Evolutionary conservation across 108 stramenopile genomes (phyloP), one percentile per base, ranked within the genome.

Genomic region (Nitzschia sp.): DNA sequence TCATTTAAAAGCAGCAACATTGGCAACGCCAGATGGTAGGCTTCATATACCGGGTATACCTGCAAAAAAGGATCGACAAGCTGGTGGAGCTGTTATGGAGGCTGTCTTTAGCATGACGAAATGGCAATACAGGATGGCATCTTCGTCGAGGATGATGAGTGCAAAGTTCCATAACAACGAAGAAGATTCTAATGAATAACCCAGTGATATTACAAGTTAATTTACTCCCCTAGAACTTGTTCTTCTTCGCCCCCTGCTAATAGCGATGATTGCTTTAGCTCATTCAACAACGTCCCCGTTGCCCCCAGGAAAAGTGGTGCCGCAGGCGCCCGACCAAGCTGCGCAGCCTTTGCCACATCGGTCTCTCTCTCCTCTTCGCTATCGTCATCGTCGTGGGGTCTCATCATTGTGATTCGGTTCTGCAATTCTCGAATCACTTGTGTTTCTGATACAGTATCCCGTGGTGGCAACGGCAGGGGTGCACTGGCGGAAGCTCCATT

Each of bases 221-320:
- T n/a, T n/a, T n/a, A n/a, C n/a, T n/a, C n/a, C n/a, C n/a, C n/a
- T 42, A 42, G 38, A 42, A 42, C 38, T 13, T 42, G 38, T 13
- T 42, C 38, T 42, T 42, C 38, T 42, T 42, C 38, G 9, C 38
- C 38, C 38, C 38, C 38, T 42, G 6, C 13, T n/a, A n/a, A n/a
- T n/a, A n/a, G n/a, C 27, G 30, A 31, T 15, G 56, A 30, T 21
- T 32, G 54, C 23, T 66, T 74, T 29, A 74, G 30, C 48, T 74
- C 73, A 26, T 26, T 48, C 0, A 74, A 46, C n/a, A 74, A 31
- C 21, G 65, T 59, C 11, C 73, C 73, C 9, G 73, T 66, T 21
- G 64, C 73, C 15, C 73, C 73, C 32, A 74, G 65, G 32, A 74
- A 74, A 2, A 74, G 46, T 21, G 73, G 42, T 33, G 11, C 65